Evolutionary conservation across 371 early-diverging fungal genomes (phyloP).

Genomic region (Lichtheimia ramosa): DNA sequence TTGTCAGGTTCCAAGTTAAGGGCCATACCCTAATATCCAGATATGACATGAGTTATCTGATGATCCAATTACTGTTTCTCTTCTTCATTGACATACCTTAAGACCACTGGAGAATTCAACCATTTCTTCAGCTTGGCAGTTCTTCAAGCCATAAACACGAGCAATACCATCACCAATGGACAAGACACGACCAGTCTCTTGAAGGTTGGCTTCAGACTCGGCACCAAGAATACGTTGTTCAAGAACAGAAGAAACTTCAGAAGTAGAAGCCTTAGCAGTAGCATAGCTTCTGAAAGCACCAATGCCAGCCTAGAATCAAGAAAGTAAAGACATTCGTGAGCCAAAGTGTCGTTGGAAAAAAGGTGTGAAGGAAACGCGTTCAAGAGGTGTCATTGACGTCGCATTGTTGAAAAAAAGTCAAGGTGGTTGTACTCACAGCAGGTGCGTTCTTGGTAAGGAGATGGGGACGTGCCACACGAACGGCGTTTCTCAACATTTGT

Average conservation of each 20-base stretch:
- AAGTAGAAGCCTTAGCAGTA: constrained; percentile 57
- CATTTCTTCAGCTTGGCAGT: no score
- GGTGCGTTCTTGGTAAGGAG: constrained; percentile 35
- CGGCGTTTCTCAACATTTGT: constrained; percentile 53
- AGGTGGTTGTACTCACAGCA: constrained; percentile 22
- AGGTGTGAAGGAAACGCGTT: not conserved
- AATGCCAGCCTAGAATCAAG: constrained; percentile 45
- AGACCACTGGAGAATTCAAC: no score
- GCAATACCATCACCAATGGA: no score
- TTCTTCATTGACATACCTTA: constrained; percentile 54
- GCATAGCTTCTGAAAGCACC: constrained; percentile 51
- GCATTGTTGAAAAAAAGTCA: not conserved
- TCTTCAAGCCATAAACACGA: no score
- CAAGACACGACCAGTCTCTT: no score
- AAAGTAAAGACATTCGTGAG: constrained; percentile 35
- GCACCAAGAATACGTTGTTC: constrained; percentile 91
- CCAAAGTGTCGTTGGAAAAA: constrained; percentile 51
- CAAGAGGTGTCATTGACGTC: no score
- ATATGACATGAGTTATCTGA: not conserved
- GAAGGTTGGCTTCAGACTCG: constrained; percentile 76
- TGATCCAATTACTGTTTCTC: constrained; percentile 5
- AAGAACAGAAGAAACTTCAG: constrained; percentile 86
- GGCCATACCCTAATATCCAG: constrained; percentile 85
- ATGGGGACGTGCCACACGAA: constrained; percentile 49
- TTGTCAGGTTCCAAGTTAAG: constrained; percentile 95